A percentile compares a stretch with the other conserved stretches of the same genome.
Conservation (phyloP, 2,329 filamentous ascomycete species). For the Hypoxylon sp. region DNA sequence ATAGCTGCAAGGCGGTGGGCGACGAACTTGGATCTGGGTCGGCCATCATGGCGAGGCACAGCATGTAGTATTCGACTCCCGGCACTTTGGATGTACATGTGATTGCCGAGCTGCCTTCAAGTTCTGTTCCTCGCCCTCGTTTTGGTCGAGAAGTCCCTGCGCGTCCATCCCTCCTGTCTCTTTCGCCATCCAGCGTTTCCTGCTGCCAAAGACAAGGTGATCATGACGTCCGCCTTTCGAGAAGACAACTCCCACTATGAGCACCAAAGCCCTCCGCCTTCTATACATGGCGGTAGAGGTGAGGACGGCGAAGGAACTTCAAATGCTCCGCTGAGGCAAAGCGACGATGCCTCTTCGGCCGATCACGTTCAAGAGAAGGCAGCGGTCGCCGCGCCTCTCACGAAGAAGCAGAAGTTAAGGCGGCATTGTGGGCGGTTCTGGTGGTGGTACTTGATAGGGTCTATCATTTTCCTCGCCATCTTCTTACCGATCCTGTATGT, state of each 20-base stretch:
- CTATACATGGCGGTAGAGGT: slow-evolving; percentile 48
- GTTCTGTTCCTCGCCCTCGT: slow-evolving; percentile 30
- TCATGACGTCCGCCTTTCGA: slow-evolving; percentile 51
- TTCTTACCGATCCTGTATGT: slow-evolving; percentile 64
- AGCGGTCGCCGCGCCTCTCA: slow-evolving; percentile 44
- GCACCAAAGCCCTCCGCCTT: slow-evolving; percentile 45
- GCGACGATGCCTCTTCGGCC: slow-evolving; percentile 47
- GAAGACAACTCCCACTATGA: slow-evolving; percentile 52
- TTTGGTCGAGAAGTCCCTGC: slow-evolving; percentile 31
- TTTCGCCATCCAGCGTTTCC: slow-evolving; percentile 37
- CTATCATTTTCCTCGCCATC: slow-evolving; percentile 61
- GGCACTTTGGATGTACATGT: slow-evolving; percentile 27
- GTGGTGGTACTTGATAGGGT: slow-evolving; percentile 61
- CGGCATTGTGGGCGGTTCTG: slow-evolving; percentile 61
- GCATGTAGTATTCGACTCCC: slow-evolving; percentile 24
- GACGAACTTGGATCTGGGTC: slow-evolving; percentile 18
- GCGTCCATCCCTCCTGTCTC: slow-evolving; percentile 28
- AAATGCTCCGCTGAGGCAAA: slow-evolving; percentile 35
- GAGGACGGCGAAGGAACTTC: slow-evolving; percentile 33
- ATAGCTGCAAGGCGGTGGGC: slow-evolving; percentile 31
- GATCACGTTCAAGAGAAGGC: slow-evolving; percentile 53
- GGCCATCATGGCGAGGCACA: slow-evolving; percentile 31
- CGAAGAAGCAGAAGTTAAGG: slow-evolving; percentile 58
- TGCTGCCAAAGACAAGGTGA: slow-evolving; percentile 43
- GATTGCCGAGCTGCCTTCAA: slow-evolving; percentile 31